These are phyloP conservation scores for Trypanosoma lewisi DNA, from an alignment of 208 protist species.

Conservation along the genomic window DNA sequence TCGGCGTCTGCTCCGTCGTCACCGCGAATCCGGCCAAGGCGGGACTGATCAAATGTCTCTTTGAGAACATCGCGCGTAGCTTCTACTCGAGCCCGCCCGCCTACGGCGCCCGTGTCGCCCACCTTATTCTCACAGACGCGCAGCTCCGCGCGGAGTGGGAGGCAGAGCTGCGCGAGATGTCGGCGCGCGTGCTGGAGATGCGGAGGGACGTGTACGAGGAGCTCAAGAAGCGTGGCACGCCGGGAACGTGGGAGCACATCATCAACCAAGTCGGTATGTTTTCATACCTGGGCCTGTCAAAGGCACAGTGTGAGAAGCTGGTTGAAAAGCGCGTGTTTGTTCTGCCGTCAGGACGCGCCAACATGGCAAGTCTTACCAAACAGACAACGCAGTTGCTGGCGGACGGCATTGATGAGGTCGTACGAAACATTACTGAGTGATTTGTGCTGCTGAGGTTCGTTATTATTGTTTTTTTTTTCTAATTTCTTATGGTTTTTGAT, in stretches of 20 bases:
- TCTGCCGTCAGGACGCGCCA: constrained; percentile 65
- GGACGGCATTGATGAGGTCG: constrained; percentile 60
- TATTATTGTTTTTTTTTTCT: too few relatives aligned
- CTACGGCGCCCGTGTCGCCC: constrained; percentile 95
- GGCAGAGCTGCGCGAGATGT: constrained; percentile 88
- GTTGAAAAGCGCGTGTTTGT: constrained; percentile 76
- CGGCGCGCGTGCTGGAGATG: constrained; percentile 82
- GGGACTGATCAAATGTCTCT: constrained; percentile 69
- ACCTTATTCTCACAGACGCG: constrained; percentile 83
- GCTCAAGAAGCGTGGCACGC: constrained; percentile 70
- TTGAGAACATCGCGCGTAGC: constrained; percentile 87
- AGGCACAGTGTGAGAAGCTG: constrained; percentile 76
- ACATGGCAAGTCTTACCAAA: constrained; percentile 80
- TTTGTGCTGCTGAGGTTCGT: too few relatives aligned
- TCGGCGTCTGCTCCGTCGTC: constrained; percentile 89
- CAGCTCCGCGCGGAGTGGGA: constrained; percentile 89
- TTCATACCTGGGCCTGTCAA: constrained; percentile 94
- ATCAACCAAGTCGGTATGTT: constrained; percentile 98
- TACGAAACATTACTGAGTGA: constrained; percentile 17
- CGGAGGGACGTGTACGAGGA: constrained; percentile 69
- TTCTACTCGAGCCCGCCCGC: constrained; percentile 96
- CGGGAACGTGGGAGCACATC: constrained; percentile 94
- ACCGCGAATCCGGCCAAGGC: constrained; percentile 39
- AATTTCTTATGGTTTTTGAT: too few relatives aligned
- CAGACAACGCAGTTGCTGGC: constrained; percentile 59